Percentiles rank a stretch among this genome's conserved stretches.
These are phyloP conservation scores for Verticillium tricorpus DNA, from an alignment of 2,329 filamentous ascomycete species.

Conservation along the genomic window DNA sequence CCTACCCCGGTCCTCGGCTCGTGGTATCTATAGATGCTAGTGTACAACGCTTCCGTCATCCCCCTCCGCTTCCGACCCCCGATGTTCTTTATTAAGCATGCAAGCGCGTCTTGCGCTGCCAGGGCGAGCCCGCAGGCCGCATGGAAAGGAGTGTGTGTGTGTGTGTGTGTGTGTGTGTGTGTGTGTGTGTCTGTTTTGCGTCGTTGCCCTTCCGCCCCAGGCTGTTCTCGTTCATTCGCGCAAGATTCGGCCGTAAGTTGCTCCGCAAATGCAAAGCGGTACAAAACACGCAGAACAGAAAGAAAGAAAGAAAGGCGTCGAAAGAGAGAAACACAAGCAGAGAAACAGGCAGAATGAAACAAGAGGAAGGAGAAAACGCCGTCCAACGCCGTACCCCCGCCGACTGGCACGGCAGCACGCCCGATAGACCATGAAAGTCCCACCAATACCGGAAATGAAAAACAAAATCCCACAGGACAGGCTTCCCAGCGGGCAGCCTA, in stretches of 20 bases:
- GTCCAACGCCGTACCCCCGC: not conserved
- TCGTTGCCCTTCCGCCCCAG: not conserved
- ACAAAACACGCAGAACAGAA: not conserved
- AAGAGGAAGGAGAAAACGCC: constrained; percentile 2
- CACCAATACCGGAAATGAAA: not conserved
- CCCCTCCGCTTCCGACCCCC: not conserved
- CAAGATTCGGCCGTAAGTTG: not conserved
- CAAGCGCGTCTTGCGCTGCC: not conserved
- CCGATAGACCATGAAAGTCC: not conserved
- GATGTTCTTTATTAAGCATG: not conserved
- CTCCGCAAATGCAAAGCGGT: not conserved
- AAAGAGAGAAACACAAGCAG: constrained; percentile 3
- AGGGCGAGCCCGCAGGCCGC: not conserved
- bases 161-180: too few species aligned
- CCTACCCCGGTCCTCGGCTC: not conserved
- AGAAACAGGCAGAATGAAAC: not conserved
- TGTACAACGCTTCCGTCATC: constrained; percentile 1
- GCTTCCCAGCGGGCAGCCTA: not conserved
- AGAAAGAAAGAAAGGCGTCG: constrained; percentile 1
- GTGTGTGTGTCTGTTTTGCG: not conserved
- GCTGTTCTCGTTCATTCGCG: not conserved
- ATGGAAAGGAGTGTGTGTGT: not conserved
- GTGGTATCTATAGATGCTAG: constrained; percentile 14
- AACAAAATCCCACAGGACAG: not conserved
- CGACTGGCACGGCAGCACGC: not conserved